These are phyloP conservation scores for Pythium guiyangense DNA, from an alignment of 352 stramenopile genomes.

Conservation along the genomic window DNA sequence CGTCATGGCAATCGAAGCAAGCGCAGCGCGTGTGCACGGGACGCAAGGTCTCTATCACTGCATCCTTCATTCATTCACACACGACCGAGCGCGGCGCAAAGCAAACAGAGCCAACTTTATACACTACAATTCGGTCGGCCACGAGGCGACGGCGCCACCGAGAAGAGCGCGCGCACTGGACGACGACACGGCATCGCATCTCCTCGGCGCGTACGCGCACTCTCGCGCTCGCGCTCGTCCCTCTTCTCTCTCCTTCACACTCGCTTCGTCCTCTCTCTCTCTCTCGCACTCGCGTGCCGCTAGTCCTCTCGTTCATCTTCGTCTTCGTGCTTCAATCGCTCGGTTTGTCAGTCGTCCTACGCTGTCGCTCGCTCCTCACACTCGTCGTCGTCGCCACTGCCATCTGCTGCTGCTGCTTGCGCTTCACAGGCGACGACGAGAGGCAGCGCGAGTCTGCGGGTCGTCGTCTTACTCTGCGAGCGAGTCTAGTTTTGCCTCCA, in stretches of 20 bases:
- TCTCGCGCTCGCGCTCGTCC: background rate
- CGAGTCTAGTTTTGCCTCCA: slow-evolving; percentile 88
- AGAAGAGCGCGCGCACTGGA: slow-evolving; percentile 3
- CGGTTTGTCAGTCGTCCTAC: slow-evolving; percentile 2
- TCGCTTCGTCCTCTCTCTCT: background rate
- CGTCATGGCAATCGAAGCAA: background rate
- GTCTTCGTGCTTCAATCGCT: background rate
- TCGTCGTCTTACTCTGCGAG: slow-evolving; percentile 56
- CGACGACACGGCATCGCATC: background rate
- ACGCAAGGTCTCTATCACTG: background rate
- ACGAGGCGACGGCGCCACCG: slow-evolving; percentile 17
- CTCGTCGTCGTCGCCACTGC: no score
- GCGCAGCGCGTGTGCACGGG: background rate
- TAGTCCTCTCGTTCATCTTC: background rate
- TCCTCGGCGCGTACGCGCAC: background rate
- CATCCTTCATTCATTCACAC: background rate
- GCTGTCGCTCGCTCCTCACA: no score
- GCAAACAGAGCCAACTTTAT: slow-evolving; percentile 20
- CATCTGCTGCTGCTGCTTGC: no score
- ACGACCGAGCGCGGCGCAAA: background rate
- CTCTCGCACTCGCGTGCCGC: background rate
- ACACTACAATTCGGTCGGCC: slow-evolving; percentile 21
- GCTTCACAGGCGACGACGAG: background rate
- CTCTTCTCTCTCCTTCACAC: slow-evolving; percentile 1
- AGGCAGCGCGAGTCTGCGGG: background rate